Evolutionary conservation across 2,329 filamentous ascomycete genomes (phyloP).

Genomic region (Chrysoporthe deuterocubensis): DNA sequence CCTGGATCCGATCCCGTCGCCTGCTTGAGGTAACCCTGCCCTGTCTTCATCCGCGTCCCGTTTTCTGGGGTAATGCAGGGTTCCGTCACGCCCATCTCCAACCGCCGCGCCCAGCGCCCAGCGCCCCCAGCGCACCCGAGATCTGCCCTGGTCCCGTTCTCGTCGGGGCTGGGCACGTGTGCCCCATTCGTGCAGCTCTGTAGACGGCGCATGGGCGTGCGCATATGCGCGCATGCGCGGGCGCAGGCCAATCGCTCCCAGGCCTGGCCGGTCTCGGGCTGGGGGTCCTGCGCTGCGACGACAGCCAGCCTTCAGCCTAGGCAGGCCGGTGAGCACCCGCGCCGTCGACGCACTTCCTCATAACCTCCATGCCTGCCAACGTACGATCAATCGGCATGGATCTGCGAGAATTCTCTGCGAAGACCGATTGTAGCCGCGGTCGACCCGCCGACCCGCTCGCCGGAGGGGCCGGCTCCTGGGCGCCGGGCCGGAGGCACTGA

Average conservation of each 20-base stretch:
- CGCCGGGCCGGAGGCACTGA: neutral
- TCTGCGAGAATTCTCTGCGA: neutral
- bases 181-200: neutral
- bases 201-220: neutral
- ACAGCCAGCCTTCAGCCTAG: neutral
- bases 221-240: neutral
- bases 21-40: slow-evolving; percentile 6
- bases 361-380: no score
- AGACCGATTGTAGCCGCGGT: neutral
- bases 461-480: neutral
- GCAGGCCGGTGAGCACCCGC: neutral
- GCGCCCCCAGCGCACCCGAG: no score
- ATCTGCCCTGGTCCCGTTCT: neutral
- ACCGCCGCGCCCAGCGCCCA: neutral
- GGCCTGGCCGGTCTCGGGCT: neutral
- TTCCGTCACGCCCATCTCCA: neutral
- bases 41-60: slow-evolving; percentile 8
- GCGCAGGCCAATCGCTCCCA: neutral
- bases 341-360: neutral
- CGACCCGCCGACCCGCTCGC: neutral
- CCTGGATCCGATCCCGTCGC: neutral
- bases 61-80: slow-evolving; percentile 24
- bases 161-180: neutral
- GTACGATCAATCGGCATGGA: neutral
- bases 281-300: no score